Evolutionary conservation across 352 stramenopile genomes (phyloP).

Genomic region (Pythium phragmitis): DNA sequence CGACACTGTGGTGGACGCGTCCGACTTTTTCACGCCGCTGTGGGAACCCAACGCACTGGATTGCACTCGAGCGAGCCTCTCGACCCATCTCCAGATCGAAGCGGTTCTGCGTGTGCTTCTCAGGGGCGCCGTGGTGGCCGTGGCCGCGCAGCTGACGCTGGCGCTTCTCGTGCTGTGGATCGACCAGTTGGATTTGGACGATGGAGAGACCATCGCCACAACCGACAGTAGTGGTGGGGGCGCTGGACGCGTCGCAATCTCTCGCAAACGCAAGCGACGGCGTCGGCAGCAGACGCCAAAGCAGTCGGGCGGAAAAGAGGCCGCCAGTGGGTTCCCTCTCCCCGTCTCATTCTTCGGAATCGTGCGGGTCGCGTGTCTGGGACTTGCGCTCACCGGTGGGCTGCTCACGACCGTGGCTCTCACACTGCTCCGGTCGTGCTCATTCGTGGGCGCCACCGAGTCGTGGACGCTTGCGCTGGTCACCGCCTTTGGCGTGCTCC

Average conservation of each 20-base stretch:
- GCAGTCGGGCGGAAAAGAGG: neutral
- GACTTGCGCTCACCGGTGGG: slow-evolving; percentile 23
- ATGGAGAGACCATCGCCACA: neutral
- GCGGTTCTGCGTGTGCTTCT: slow-evolving; percentile 1
- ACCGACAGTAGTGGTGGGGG: neutral
- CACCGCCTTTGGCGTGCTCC: slow-evolving; percentile 23
- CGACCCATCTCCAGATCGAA: slow-evolving; percentile 13
- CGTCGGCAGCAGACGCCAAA: neutral
- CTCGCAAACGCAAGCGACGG: slow-evolving; percentile 13
- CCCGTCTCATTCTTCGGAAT: slow-evolving; percentile 10
- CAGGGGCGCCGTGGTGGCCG: slow-evolving; percentile 1
- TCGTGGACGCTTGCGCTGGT: slow-evolving; percentile 33
- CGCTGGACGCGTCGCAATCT: neutral
- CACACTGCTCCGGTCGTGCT: slow-evolving; percentile 22
- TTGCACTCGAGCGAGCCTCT: slow-evolving; percentile 7
- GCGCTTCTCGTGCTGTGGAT: slow-evolving; percentile 10
- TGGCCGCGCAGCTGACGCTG: slow-evolving; percentile 17
- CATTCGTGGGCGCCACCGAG: slow-evolving; percentile 25
- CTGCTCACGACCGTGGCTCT: slow-evolving; percentile 1
- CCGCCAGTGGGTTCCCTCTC: neutral
- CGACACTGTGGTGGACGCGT: slow-evolving; percentile 17
- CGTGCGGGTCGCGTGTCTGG: slow-evolving; percentile 22
- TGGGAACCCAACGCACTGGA: neutral
- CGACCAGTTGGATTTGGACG: slow-evolving; percentile 8
- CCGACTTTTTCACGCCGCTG: slow-evolving; percentile 39